Base-by-base conservation (phyloP, 192 early-diverging fungal species). In the Spizellomyces punctatus region DNA sequence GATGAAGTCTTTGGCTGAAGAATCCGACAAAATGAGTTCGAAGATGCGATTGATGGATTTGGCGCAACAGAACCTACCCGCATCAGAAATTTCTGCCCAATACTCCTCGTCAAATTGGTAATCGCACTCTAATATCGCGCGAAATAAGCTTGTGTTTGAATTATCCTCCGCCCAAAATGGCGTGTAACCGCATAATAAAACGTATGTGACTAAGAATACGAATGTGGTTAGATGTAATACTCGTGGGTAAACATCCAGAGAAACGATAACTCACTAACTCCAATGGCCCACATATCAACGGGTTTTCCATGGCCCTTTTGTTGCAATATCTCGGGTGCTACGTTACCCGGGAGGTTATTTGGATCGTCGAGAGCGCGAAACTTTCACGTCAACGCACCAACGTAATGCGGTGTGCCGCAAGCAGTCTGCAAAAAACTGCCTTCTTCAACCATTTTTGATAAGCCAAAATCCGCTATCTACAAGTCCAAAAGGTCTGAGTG, bases 1-100 rank as follows among this genome's bases (percentile, higher is more conserved):
- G 65, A 95, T 94, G 63, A 95, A 93, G 58, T 90, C 87, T 78
- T 92, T 92, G n/a, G 93, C 93, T 88, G 58, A 22, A 5, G 0
- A 45, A 10, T 67, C 41, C 7, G 91, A 94, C 42, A 95, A 83
- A 2, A 4, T 43, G 63, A 43, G 63, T 10, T n/a, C 17, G 16
- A 48, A 17, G 63, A 5, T n/a, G 12, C 46, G 21, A 55, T 66
- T 19, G 19, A 19, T 36, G 47, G 8, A 19, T 46, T 8, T 6
- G 12, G 41, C 5, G 19, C 46, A n/a, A 49, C 16, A 22, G 21
- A 19, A 46, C 55, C 9, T 49, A 76, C 49, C 46, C 58, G 45
- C 14, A 52, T 43, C 16, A n/a, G 65, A 81, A 45, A 84, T 69
- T 46, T 73, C 48, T 7, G 41, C 46, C 85, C 85, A 86, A 52